Conservation (phyloP, 2,329 filamentous ascomycete species). For the Rutstroemia sp. region DNA sequence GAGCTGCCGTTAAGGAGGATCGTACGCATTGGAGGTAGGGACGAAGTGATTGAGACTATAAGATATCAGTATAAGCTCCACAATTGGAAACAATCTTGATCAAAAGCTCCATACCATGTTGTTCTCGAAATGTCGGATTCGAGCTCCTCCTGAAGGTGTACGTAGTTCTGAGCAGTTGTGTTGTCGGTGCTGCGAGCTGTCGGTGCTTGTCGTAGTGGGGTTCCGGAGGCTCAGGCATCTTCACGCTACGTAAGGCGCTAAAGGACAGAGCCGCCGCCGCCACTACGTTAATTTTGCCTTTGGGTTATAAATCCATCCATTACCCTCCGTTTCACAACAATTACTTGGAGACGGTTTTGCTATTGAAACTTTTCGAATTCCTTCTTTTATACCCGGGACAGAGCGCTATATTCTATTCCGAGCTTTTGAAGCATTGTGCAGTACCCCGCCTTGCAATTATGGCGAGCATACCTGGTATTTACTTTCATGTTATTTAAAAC, state of each 20-base stretch:
- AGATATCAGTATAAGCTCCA: not conserved
- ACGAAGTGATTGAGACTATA: constrained; percentile 86
- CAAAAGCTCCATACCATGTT: constrained; percentile 9
- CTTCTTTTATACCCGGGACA: not conserved
- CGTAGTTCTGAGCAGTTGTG: constrained; percentile 6
- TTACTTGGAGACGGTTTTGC: no score
- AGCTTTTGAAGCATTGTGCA: not conserved
- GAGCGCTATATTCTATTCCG: not conserved
- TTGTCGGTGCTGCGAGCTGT: constrained; percentile 17
- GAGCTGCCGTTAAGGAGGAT: constrained; percentile 85
- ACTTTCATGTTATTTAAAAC: not conserved
- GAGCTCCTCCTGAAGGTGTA: constrained; percentile 4
- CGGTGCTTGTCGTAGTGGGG: constrained; percentile 18
- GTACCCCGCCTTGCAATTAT: constrained; percentile 20
- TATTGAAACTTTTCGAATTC: no score
- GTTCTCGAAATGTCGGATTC: constrained; percentile 1
- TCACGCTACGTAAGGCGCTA: constrained; percentile 15
- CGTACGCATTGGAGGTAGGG: constrained; percentile 96
- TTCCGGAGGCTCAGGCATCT: constrained; percentile 11
- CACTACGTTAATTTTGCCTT: constrained; percentile 9
- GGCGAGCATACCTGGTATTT: constrained; percentile 30
- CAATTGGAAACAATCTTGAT: not conserved
- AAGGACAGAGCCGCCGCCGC: constrained; percentile 2
- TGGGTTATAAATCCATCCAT: not conserved
- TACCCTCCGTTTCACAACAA: not conserved